phyloP scores from a whole-genome alignment of 495 filamentous ascomycete genomes.

The Durotheca rogersii region DNA sequence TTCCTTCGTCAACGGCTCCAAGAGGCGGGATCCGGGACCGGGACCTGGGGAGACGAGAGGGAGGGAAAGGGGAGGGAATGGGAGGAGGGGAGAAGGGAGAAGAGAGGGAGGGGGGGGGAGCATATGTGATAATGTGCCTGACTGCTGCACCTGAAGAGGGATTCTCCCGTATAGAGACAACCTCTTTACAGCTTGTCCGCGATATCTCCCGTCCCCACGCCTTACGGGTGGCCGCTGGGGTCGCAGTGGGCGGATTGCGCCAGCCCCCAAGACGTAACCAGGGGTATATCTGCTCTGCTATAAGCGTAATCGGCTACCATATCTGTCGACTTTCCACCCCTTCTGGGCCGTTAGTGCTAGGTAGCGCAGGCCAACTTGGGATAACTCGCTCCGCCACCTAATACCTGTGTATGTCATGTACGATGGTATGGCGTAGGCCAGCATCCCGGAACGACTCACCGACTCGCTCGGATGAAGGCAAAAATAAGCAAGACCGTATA shows the following conservation, averaged over 20 bases:
- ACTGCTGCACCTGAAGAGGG: conserved; percentile 11
- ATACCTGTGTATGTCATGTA: conserved; percentile 3
- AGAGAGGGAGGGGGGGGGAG: conserved; percentile 2
- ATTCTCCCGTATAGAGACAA: conserved; percentile 14
- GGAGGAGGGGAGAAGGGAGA: no score
- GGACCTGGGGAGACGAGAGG: no score
- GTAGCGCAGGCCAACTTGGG: conserved; percentile 18
- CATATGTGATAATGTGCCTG: conserved; percentile 13
- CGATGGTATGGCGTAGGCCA: conserved; percentile 2
- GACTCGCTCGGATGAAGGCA: conserved; percentile 5
- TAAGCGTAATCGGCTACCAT: conserved; percentile 18
- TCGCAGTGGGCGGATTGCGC: conserved; percentile 5
- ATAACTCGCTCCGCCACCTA: conserved; percentile 19
- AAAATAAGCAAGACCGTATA: background rate
- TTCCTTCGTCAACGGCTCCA: conserved; percentile 1
- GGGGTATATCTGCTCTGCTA: conserved; percentile 28
- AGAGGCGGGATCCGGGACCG: conserved; percentile 14
- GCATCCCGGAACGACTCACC: conserved; percentile 5
- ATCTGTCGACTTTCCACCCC: conserved; percentile 9
- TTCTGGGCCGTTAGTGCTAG: conserved; percentile 4
- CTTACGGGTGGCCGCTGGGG: conserved; percentile 11
- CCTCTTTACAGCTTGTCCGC: conserved; percentile 9
- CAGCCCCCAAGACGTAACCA: conserved; percentile 12
- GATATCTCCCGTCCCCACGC: conserved; percentile 23
- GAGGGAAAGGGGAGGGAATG: no score